Evolutionary conservation across 148 eudicot genomes (phyloP), one percentile per base, ranked within the genome.

Genomic region (Euryodendron excelsum): DNA sequence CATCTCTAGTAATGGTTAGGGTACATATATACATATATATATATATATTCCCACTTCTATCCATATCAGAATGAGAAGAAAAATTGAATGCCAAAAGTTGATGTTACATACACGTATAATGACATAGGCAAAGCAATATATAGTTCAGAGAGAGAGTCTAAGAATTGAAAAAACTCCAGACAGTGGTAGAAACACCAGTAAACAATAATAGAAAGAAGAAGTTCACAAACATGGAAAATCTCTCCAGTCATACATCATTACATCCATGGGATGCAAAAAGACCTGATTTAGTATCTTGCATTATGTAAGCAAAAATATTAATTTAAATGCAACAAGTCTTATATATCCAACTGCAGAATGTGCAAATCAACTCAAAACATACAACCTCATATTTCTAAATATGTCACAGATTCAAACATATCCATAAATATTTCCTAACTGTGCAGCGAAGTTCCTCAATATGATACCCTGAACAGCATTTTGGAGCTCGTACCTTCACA

Each of bases 401-500:
- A 44, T 69, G 18, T 48, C 37, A 3, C 30, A n/a, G n/a, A 70
- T 45, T 9, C 36, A 27, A 45, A 27, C n/a, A 28, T 28, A 25
- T 47, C n/a, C 33, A 47, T 47, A 47, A 11, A 41, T 34, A n/a
- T 14, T 10, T 17, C 25, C 47, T 17, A 15, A 47, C 58, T 70
- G 37, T 39, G 27, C 9, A 47, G 56, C 47, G 20, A 70, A 48
- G 37, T 70, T 47, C 58, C 74, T 25, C 0, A 27, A 31, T 10
- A 27, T 31, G 75, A 50, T 72, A 60, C 75, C 41, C 7, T 11
- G 25, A 72, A 30, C 75, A 28, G 44, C 39, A 30, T 21, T 52
- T 9, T 72, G 25, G 69, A 65, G 61, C 15, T 30, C 61, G 5
- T 72, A 52, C 75, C 39, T 72, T 48, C n/a, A n/a, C n/a, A n/a